Conservation (phyloP, 352 stramenopile genomes). For the Globisporangium echinulatum region DNA sequence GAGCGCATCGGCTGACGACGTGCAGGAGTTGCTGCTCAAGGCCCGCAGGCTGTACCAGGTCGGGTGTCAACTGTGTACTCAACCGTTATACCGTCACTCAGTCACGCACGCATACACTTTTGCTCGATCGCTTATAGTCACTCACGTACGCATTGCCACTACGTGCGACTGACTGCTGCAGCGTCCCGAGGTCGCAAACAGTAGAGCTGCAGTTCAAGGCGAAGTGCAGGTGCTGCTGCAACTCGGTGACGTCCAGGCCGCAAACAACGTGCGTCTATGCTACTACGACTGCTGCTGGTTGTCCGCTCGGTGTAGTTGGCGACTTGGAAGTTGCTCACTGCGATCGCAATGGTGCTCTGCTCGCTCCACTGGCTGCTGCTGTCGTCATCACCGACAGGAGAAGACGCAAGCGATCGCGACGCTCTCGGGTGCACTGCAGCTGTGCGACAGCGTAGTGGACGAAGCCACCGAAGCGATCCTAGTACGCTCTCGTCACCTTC, state of each 20-base stretch:
- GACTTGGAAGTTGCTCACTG: too few species aligned
- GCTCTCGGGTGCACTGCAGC: conserved; percentile 33
- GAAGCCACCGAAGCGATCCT: conserved; percentile 38
- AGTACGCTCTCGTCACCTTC: conserved; percentile 12
- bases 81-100: too few species aligned
- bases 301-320: too few species aligned
- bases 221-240: conserved; percentile 44
- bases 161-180: conserved; percentile 6
- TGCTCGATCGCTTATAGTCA: not conserved
- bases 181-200: conserved; percentile 24
- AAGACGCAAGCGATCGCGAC: conserved; percentile 20
- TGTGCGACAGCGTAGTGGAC: conserved; percentile 39
- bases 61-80: not conserved
- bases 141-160: not conserved
- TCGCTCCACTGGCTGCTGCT: too few species aligned
- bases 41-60: conserved; percentile 35
- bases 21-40: conserved; percentile 11
- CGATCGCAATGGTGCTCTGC: too few species aligned
- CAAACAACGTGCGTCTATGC: conserved; percentile 17
- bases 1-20: not conserved
- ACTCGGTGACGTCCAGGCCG: conserved; percentile 28
- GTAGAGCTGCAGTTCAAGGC: conserved; percentile 22
- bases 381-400: conserved; percentile 14
- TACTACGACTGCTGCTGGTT: too few species aligned
- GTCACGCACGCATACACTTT: too few species aligned